Percentiles rank a stretch among this genome's conserved stretches.
These are phyloP conservation scores for Penicillium sp. DNA, from an alignment of 2,329 filamentous ascomycete genomes.

Conservation along the genomic window DNA sequence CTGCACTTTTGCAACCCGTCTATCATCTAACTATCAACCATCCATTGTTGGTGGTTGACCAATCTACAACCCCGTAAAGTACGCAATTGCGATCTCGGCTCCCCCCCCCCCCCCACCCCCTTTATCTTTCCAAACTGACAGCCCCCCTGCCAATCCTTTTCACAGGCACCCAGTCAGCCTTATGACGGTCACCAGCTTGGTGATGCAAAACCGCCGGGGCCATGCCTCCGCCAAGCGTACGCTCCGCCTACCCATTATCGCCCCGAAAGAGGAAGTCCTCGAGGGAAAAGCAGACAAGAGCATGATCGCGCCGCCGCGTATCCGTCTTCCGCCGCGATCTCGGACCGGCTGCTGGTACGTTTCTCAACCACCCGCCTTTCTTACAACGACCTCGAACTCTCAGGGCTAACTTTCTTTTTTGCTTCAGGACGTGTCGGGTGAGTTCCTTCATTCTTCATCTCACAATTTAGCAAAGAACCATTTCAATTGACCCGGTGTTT, in stretches of 20 bases:
- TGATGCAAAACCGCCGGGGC: constrained; percentile 47
- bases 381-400: constrained; percentile 5
- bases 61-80: neutral
- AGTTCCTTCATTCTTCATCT: constrained; percentile 28
- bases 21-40: neutral
- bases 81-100: constrained; percentile 19
- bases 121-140: constrained; percentile 15
- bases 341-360: constrained; percentile 61
- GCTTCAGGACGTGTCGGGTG: constrained; percentile 49
- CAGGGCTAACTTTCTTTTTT: constrained; percentile 18
- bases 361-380: neutral
- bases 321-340: constrained; percentile 60
- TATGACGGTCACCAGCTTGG: constrained; percentile 44
- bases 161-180: constrained; percentile 28
- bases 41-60: neutral
- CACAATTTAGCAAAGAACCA: constrained; percentile 1
- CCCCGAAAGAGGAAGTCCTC: constrained; percentile 50
- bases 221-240: constrained; percentile 47
- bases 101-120: neutral
- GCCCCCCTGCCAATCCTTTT: neutral
- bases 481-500: constrained; percentile 17
- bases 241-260: constrained; percentile 51
- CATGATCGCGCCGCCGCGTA: constrained; percentile 46
- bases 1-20: neutral
- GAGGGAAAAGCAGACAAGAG: constrained; percentile 40